These are phyloP conservation scores for Danielia reshetovae DNA, from an alignment of 805 yeast species.

Conservation along the genomic window DNA sequence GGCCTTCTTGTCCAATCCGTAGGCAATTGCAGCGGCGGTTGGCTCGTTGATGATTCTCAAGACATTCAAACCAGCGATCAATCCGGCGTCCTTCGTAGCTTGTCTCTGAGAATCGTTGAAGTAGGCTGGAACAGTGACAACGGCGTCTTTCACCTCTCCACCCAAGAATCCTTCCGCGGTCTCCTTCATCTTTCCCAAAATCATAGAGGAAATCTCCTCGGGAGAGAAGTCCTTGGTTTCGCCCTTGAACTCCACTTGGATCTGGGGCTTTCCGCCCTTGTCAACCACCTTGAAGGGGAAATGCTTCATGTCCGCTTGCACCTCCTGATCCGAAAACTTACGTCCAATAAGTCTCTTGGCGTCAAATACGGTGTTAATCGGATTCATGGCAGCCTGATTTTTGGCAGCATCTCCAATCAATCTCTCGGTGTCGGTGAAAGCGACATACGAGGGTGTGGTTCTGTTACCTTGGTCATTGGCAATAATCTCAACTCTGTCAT, in stretches of 20 bases:
- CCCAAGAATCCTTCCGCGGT: constrained; percentile 92
- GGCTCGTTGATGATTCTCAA: constrained; percentile 44
- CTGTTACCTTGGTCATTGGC: constrained; percentile 99
- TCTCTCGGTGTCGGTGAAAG: constrained; percentile 93
- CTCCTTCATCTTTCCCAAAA: constrained; percentile 86
- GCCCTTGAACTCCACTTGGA: constrained; percentile 85
- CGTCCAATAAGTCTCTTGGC: constrained; percentile 92
- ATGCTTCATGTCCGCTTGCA: constrained; percentile 76
- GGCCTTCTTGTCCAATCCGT: constrained; percentile 47
- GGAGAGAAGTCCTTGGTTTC: constrained; percentile 85
- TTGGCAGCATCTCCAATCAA: constrained; percentile 97
- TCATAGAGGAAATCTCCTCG: constrained; percentile 93
- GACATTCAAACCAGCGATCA: constrained; percentile 44
- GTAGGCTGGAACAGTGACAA: constrained; percentile 42
- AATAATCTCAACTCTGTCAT: constrained; percentile 88
- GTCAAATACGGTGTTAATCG: constrained; percentile 87
- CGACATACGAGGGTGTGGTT: constrained; percentile 96
- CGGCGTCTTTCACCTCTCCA: constrained; percentile 59
- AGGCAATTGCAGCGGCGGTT: constrained; percentile 45
- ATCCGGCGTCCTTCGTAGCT: constrained; percentile 43
- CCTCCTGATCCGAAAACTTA: constrained; percentile 74
- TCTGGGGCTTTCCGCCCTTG: constrained; percentile 80
- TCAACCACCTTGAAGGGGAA: constrained; percentile 82
- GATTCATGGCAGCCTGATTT: constrained; percentile 98
- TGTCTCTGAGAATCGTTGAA: constrained; percentile 44